These are phyloP conservation scores for Symmetrospora coprosmae DNA, from an alignment of 768 basidiomycete genomes.

Conservation along the genomic window DNA sequence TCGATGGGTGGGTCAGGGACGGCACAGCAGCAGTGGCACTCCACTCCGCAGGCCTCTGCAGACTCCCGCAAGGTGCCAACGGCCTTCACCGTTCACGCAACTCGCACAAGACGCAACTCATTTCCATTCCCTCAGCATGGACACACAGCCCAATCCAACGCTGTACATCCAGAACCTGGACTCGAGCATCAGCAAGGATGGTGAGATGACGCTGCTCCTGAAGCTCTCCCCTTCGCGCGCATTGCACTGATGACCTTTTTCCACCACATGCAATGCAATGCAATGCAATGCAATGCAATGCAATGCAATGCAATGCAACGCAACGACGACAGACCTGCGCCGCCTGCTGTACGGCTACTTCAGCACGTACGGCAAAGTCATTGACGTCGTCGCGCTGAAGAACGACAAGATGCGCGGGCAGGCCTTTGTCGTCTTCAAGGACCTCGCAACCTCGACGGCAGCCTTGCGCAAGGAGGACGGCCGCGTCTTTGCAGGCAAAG, in stretches of 20 bases:
- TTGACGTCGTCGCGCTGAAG: slow-evolving; percentile 86
- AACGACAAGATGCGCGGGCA: slow-evolving; percentile 74
- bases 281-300: not conserved
- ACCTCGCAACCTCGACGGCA: slow-evolving; percentile 75
- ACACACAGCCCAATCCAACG: slow-evolving; percentile 18
- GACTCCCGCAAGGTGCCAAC: too few relatives aligned
- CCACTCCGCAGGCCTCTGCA: too few relatives aligned
- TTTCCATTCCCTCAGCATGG: not conserved
- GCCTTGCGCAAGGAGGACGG: slow-evolving; percentile 88
- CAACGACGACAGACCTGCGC: slow-evolving; percentile 49
- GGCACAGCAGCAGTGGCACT: too few relatives aligned
- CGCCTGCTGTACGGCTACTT: slow-evolving; percentile 73
- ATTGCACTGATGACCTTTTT: too few relatives aligned
- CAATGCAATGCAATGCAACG: not conserved
- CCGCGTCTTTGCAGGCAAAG: slow-evolving; percentile 27
- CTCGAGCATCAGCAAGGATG: slow-evolving; percentile 19
- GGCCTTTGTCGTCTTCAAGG: slow-evolving; percentile 89
- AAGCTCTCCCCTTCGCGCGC: too few relatives aligned
- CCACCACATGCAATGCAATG: too few relatives aligned
- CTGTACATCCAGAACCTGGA: slow-evolving; percentile 21
- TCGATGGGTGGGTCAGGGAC: too few relatives aligned
- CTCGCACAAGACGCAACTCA: too few relatives aligned
- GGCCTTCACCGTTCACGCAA: too few relatives aligned
- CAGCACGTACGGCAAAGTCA: slow-evolving; percentile 78
- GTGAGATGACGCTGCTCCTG: not conserved